phyloP scores from a whole-genome alignment of 2,329 filamentous ascomycete genomes.

The Trichoderma sp. region DNA sequence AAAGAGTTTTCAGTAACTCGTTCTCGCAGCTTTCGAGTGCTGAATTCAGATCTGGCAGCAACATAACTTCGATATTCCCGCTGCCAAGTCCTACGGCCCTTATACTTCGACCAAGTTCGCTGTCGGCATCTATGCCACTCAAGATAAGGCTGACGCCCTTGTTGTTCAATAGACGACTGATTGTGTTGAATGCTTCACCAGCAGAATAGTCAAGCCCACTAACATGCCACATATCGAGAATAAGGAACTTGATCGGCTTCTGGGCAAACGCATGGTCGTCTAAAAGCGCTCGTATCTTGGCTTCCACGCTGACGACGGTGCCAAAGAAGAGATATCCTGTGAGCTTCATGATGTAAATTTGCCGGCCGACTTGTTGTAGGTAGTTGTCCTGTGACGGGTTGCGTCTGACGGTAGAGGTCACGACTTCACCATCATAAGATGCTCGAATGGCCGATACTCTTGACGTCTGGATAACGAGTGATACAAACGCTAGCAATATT shows the following conservation, averaged over 20 bases:
- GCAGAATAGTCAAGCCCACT: conserved; percentile 95
- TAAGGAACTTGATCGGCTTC: conserved; percentile 82
- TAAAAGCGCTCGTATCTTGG: conserved; percentile 78
- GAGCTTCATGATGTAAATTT: conserved; percentile 90
- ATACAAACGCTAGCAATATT: conserved; percentile 87
- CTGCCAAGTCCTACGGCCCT: conserved; percentile 80
- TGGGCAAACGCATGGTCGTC: conserved; percentile 77
- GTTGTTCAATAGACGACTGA: conserved; percentile 78
- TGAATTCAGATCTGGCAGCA: conserved; percentile 89
- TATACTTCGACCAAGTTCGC: conserved; percentile 74
- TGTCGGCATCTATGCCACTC: conserved; percentile 76
- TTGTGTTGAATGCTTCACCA: conserved; percentile 89
- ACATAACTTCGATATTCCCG: conserved; percentile 70
- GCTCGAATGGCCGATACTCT: conserved; percentile 85
- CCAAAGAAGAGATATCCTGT: conserved; percentile 98
- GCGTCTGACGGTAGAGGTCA: conserved; percentile 87
- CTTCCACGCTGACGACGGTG: conserved; percentile 93
- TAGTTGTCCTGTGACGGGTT: conserved; percentile 89
- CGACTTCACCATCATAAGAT: conserved; percentile 85
- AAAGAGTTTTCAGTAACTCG: conserved; percentile 80
- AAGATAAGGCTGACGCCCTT: conserved; percentile 80
- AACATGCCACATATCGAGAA: conserved; percentile 87
- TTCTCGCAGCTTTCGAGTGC: conserved; percentile 95
- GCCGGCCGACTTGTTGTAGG: conserved; percentile 78
- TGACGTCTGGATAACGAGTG: conserved; percentile 88